Conservation (phyloP, 306 rosid species). For the Ziziphus jujuba region DNA sequence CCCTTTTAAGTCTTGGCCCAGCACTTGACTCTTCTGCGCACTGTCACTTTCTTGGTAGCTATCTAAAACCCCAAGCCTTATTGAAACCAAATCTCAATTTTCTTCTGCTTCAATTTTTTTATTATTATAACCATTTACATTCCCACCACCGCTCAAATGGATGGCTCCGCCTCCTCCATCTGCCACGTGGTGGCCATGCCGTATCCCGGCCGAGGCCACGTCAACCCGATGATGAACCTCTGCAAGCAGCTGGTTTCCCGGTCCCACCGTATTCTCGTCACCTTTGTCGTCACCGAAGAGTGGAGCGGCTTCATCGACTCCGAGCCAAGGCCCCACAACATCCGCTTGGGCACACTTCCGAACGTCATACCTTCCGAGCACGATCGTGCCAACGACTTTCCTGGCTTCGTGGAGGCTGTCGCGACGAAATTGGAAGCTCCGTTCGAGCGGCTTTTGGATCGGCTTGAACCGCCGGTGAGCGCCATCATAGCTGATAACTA, state of each 20-base stretch:
- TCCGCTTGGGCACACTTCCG: conserved; percentile 22
- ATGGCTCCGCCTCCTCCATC: neutral
- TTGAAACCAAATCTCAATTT: too few relatives aligned
- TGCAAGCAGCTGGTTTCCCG: conserved; percentile 36
- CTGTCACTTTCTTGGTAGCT: too few relatives aligned
- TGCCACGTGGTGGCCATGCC: conserved; percentile 50
- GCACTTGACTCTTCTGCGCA: too few relatives aligned
- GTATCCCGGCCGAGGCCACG: conserved; percentile 44
- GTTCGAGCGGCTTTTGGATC: conserved; percentile 29
- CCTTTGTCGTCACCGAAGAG: conserved; percentile 48
- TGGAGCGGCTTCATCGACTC: conserved; percentile 41
- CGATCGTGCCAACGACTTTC: conserved; percentile 23
- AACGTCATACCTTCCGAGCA: conserved; percentile 43
- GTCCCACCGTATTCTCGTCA: conserved; percentile 18
- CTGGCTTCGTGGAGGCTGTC: conserved; percentile 24
- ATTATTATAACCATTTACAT: too few relatives aligned
- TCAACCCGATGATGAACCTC: conserved; percentile 64
- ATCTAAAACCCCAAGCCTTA: too few relatives aligned
- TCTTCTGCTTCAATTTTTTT: too few relatives aligned
- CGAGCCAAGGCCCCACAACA: conserved; percentile 23
- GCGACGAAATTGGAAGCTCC: conserved; percentile 36
- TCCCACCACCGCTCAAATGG: neutral
- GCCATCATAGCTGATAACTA: conserved; percentile 16
- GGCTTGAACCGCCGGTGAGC: conserved; percentile 20
- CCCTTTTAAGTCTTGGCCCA: too few relatives aligned